A percentile compares a stretch with the other conserved stretches of the same genome.
phyloP scores from a whole-genome alignment of 176 grass and related monocot genomes.

The Pharus latifolius region DNA sequence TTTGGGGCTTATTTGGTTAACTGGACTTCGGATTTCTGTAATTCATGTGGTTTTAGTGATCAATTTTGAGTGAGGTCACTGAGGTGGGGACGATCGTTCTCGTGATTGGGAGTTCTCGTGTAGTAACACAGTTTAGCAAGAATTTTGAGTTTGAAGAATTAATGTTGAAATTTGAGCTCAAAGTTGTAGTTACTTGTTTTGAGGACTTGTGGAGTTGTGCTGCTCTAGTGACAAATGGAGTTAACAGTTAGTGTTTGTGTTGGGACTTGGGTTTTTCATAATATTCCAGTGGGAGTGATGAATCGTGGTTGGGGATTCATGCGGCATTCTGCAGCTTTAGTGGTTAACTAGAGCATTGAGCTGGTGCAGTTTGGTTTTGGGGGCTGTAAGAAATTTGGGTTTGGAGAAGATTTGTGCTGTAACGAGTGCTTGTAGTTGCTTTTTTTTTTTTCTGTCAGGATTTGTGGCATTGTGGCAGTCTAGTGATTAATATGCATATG shows the following conservation, averaged over 20 bases:
- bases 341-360: too few relatives aligned
- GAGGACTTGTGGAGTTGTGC: background rate
- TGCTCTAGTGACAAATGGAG: background rate
- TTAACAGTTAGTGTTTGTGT: background rate
- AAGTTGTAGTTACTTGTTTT: background rate
- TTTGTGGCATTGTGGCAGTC: too few relatives aligned
- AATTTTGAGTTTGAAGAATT: too few relatives aligned
- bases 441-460: too few relatives aligned
- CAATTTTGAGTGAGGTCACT: constrained; percentile 1
- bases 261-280: background rate
- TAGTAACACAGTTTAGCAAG: background rate
- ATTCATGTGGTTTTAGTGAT: background rate
- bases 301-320: background rate
- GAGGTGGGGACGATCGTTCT: background rate
- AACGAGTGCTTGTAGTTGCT: too few relatives aligned
- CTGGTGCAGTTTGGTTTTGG: too few relatives aligned
- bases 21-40: background rate
- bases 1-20: background rate
- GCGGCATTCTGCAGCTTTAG: background rate
- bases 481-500: too few relatives aligned
- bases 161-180: background rate
- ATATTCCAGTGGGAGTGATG: background rate
- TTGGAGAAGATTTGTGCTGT: too few relatives aligned
- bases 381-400: too few relatives aligned
- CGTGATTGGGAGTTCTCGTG: background rate